These are phyloP conservation scores for Ogataea siamensis DNA, from an alignment of 805 yeast genomes.

Conservation along the genomic window DNA sequence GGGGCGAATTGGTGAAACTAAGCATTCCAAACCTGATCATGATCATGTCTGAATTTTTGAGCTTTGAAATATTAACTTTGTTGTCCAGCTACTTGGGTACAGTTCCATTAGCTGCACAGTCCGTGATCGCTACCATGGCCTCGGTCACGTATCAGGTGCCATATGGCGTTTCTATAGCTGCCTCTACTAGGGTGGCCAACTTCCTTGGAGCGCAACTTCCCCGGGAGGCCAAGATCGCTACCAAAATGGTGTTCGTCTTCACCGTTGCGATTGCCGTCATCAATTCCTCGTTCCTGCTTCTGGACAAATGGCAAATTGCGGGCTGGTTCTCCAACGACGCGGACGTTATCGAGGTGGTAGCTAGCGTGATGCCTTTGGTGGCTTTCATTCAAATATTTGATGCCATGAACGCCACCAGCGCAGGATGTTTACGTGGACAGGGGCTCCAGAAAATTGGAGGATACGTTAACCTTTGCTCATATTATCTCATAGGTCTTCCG, in stretches of 20 bases:
- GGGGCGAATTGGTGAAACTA: slow-evolving; percentile 61
- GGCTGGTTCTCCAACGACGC: slow-evolving; percentile 33
- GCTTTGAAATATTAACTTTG: slow-evolving; percentile 72
- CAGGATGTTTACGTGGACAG: slow-evolving; percentile 57
- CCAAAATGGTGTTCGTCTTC: slow-evolving; percentile 29
- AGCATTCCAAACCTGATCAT: slow-evolving; percentile 73
- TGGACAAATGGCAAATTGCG: slow-evolving; percentile 29
- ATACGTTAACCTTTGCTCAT: slow-evolving; percentile 50
- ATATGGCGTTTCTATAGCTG: slow-evolving; percentile 71
- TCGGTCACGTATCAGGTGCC: slow-evolving; percentile 71
- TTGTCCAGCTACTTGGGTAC: slow-evolving; percentile 65
- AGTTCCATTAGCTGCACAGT: slow-evolving; percentile 66
- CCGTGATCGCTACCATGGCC: slow-evolving; percentile 67
- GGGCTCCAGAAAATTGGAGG: slow-evolving; percentile 60
- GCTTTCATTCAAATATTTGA: slow-evolving; percentile 47
- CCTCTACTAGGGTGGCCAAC: slow-evolving; percentile 76
- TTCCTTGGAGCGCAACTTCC: slow-evolving; percentile 58
- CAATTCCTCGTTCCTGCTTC: slow-evolving; percentile 27
- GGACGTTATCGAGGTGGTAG: slow-evolving; percentile 28
- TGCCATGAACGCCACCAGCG: slow-evolving; percentile 46
- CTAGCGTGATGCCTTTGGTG: slow-evolving; percentile 30
- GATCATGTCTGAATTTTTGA: slow-evolving; percentile 78
- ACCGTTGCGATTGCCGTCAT: slow-evolving; percentile 25
- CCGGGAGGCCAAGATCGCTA: slow-evolving; percentile 29
- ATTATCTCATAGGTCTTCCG: slow-evolving; percentile 71